A percentile compares a stretch with the other conserved stretches of the same genome.
These are phyloP conservation scores for Wickerhamiella bombiphila DNA, from an alignment of 805 yeast species.

Conservation along the genomic window DNA sequence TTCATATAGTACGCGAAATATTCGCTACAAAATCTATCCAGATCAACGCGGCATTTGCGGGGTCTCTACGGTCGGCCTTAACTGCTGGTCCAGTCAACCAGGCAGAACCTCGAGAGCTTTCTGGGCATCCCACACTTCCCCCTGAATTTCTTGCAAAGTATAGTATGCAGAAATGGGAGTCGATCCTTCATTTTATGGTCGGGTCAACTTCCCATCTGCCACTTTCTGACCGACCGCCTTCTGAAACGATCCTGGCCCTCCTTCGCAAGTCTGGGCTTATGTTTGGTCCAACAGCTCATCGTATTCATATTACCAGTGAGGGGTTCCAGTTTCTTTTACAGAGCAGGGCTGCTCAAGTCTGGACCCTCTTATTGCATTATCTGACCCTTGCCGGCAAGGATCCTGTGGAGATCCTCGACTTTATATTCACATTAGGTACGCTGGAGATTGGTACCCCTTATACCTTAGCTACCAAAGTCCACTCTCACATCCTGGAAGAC, in stretches of 20 bases:
- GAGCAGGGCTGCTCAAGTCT: conserved; percentile 84
- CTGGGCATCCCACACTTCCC: conserved; percentile 29
- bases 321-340: conserved; percentile 92
- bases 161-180: conserved; percentile 85
- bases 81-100: conserved; percentile 55
- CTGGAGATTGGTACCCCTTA: conserved; percentile 83
- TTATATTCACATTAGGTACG: conserved; percentile 85
- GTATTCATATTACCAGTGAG: conserved; percentile 60
- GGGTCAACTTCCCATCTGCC: conserved; percentile 38
- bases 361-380: conserved; percentile 83
- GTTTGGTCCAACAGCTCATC: conserved; percentile 35
- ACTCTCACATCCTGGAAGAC: conserved; percentile 86
- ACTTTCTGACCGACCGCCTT: conserved; percentile 43
- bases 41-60: conserved; percentile 59
- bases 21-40: conserved; percentile 32
- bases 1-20: conserved; percentile 58
- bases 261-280: conserved; percentile 71
- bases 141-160: conserved; percentile 52
- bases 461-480: conserved; percentile 51
- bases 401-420: conserved; percentile 88
- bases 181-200: conserved; percentile 92
- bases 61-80: conserved; percentile 64
- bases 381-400: conserved; percentile 75
- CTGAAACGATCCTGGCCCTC: conserved; percentile 42
- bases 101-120: conserved; percentile 56